Evolutionary conservation across 1,284 basidiomycete species (phyloP).

Genomic region (Rhodotorula glutinis): DNA sequence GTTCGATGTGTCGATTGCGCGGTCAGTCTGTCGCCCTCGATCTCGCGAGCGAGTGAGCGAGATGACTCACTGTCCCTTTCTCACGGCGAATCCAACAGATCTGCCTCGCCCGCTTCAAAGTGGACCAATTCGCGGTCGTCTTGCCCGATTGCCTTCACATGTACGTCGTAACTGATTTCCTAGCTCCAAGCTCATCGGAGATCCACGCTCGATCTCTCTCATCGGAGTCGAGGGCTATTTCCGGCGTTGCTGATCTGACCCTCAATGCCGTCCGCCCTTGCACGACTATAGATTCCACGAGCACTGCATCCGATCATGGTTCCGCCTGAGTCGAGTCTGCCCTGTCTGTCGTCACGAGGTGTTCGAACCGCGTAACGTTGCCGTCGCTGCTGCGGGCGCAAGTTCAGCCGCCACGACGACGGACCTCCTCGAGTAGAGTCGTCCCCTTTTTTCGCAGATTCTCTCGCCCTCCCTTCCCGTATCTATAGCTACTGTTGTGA

Average conservation of each 20-base stretch:
- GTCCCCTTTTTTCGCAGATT: background rate
- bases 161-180: constrained; percentile 5
- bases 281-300: constrained; percentile 31
- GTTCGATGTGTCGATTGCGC: constrained; percentile 40
- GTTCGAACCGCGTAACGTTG: constrained; percentile 9
- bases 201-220: too few species aligned
- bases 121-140: constrained; percentile 35
- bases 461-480: too few species aligned
- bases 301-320: constrained; percentile 31
- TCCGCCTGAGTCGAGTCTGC: constrained; percentile 27
- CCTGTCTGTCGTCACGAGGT: constrained; percentile 31
- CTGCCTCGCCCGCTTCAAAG: constrained; percentile 38
- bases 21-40: background rate
- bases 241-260: too few species aligned
- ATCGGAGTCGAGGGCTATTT: too few species aligned
- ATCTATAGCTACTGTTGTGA: too few species aligned
- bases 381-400: background rate
- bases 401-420: background rate
- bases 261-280: background rate
- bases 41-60: background rate
- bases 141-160: constrained; percentile 38
- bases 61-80: background rate
- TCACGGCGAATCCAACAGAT: constrained; percentile 7
- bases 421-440: background rate
- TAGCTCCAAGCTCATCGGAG: too few species aligned